phyloP scores from a whole-genome alignment of 2,329 filamentous ascomycete species.

The Byssothecium circinans region DNA sequence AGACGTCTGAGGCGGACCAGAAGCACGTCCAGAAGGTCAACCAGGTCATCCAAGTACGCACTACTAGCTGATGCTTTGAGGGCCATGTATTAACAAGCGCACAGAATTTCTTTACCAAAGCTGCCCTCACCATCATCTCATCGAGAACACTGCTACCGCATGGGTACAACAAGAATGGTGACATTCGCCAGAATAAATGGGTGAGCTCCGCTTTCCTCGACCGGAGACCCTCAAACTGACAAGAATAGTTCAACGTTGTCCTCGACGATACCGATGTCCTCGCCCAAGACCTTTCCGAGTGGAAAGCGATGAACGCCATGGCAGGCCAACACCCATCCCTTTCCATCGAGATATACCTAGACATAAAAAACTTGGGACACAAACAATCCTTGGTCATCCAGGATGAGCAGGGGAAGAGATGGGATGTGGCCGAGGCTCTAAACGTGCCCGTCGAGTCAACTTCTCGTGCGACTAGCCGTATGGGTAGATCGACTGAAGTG shows the following conservation, averaged over 20 bases:
- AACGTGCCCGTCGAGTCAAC: slow-evolving; percentile 59
- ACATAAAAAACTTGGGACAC: slow-evolving; percentile 74
- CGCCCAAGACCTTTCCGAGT: slow-evolving; percentile 75
- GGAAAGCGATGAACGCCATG: slow-evolving; percentile 78
- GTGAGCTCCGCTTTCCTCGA: slow-evolving; percentile 55
- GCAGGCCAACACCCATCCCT: slow-evolving; percentile 78
- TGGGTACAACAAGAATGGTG: slow-evolving; percentile 58
- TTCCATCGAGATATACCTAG: slow-evolving; percentile 87
- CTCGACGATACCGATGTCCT: slow-evolving; percentile 91
- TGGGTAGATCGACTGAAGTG: slow-evolving; percentile 64
- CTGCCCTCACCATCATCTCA: slow-evolving; percentile 79
- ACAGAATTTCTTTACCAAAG: slow-evolving; percentile 90
- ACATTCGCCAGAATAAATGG: slow-evolving; percentile 81
- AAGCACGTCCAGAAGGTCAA: slow-evolving; percentile 67
- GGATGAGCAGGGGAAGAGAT: slow-evolving; percentile 87
- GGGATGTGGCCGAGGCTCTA: slow-evolving; percentile 86
- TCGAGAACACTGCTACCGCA: slow-evolving; percentile 72
- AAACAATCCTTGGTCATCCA: slow-evolving; percentile 86
- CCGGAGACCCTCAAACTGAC: slow-evolving; percentile 15
- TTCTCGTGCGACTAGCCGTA: slow-evolving; percentile 51
- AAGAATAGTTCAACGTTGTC: slow-evolving; percentile 82
- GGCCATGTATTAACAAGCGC: slow-evolving; percentile 24
- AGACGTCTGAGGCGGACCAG: slow-evolving; percentile 33
- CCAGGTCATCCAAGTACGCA: slow-evolving; percentile 83
- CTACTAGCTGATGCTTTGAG: not conserved